Evolutionary conservation across 108 stramenopile species (phyloP).

Genomic region (Chaetoceros tenuissimus): DNA sequence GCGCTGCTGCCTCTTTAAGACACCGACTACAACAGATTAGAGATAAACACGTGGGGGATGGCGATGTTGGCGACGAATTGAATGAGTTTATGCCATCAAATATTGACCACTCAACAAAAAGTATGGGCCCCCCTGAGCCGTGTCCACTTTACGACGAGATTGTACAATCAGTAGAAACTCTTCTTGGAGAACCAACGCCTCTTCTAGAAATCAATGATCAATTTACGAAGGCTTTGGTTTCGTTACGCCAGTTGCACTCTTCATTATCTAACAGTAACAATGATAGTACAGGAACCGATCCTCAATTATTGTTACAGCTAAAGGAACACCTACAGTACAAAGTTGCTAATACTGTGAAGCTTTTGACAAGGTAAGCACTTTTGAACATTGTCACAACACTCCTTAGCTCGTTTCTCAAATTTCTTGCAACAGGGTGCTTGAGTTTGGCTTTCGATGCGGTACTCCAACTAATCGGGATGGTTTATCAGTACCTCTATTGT

Average conservation of each 20-base stretch:
- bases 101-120: too few species aligned
- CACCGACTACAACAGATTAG: constrained; percentile 43
- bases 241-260: constrained; percentile 34
- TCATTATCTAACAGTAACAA: constrained; percentile 32
- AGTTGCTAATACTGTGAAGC: constrained; percentile 18
- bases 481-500: constrained; percentile 53
- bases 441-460: constrained; percentile 47
- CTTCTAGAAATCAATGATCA: constrained; percentile 11
- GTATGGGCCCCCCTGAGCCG: too few species aligned
- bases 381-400: not conserved
- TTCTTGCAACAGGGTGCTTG: constrained; percentile 28
- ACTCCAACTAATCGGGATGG: constrained; percentile 13
- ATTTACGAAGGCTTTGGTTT: not conserved
- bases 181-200: constrained; percentile 1
- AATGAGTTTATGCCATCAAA: constrained; percentile 1
- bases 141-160: not conserved
- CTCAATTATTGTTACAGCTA: constrained; percentile 7
- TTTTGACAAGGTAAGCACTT: constrained; percentile 26
- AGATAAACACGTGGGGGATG: constrained; percentile 16
- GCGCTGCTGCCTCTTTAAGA: constrained; percentile 50
- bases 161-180: not conserved
- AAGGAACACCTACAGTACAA: constrained; percentile 6
- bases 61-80: not conserved
- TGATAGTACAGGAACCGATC: constrained; percentile 14
- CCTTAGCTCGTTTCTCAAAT: not conserved